phyloP scores from a whole-genome alignment of 768 basidiomycete species.

The Phlebiopsis gigantea region DNA sequence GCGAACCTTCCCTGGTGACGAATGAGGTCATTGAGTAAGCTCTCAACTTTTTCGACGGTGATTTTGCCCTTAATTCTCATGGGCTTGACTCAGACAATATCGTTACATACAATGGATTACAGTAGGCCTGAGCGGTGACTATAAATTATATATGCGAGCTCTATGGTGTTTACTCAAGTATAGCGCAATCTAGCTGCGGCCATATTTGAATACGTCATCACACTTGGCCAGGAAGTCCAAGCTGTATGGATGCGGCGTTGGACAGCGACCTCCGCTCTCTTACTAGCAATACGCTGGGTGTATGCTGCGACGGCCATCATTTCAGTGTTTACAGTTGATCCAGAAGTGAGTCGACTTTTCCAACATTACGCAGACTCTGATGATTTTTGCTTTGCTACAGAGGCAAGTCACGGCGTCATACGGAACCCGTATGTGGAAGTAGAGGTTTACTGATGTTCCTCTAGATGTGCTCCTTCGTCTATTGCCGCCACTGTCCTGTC shows the following conservation, averaged over 20 bases:
- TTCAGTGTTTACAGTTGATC: not conserved
- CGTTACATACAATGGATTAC: not conserved
- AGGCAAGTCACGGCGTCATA: not conserved
- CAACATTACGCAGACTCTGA: not conserved
- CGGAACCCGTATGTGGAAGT: not conserved
- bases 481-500: not conserved
- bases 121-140: not conserved
- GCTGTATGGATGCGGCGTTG: not conserved
- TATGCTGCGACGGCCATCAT: not conserved
- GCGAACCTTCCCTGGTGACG: too few species aligned
- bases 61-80: too few species aligned
- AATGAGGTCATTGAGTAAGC: too few species aligned
- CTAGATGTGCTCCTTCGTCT: not conserved
- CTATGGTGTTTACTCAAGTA: not conserved
- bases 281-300: not conserved
- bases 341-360: not conserved
- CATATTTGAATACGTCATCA: not conserved
- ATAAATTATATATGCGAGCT: not conserved
- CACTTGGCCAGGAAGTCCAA: not conserved
- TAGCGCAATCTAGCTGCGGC: not conserved
- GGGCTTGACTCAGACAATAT: too few species aligned
- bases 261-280: not conserved
- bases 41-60: too few species aligned
- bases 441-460: not conserved
- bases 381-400: not conserved